Conservation (phyloP, 176 grass and related monocot species). For the Bonia amplexicaulis region DNA sequence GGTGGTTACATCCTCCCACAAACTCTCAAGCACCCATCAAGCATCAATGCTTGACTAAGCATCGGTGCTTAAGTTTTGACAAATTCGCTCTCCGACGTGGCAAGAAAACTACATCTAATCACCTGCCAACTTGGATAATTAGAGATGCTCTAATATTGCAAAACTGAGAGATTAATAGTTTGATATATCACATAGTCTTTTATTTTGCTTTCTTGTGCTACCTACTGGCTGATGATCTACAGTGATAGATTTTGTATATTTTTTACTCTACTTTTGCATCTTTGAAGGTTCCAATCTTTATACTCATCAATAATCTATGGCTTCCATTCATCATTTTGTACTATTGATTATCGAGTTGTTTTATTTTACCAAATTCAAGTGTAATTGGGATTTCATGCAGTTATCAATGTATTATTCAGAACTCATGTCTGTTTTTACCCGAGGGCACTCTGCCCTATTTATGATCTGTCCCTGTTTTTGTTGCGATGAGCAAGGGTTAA, state of each 20-base stretch:
- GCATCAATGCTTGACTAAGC: not conserved
- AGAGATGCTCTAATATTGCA: not conserved
- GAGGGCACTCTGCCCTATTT: not conserved
- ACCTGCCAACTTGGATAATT: not conserved
- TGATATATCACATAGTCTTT: not conserved
- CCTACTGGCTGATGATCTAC: not conserved
- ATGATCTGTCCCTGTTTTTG: not conserved
- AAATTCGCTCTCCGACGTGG: not conserved
- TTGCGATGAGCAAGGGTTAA: not conserved
- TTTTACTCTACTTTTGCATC: not conserved
- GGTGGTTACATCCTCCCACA: not conserved
- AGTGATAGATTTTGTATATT: not conserved
- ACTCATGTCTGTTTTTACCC: not conserved
- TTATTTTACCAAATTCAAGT: not conserved
- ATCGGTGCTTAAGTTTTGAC: not conserved
- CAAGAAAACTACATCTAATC: not conserved
- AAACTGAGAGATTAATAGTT: not conserved
- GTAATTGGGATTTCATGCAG: not conserved
- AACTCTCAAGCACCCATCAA: not conserved
- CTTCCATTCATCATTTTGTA: not conserved
- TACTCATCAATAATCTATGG: not conserved
- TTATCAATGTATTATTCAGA: not conserved
- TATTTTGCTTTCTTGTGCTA: not conserved
- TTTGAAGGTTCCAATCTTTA: not conserved
- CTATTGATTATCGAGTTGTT: not conserved